These are phyloP conservation scores for Bipolaris victoriae DNA, from an alignment of 2,329 filamentous ascomycete species.

Conservation along the genomic window DNA sequence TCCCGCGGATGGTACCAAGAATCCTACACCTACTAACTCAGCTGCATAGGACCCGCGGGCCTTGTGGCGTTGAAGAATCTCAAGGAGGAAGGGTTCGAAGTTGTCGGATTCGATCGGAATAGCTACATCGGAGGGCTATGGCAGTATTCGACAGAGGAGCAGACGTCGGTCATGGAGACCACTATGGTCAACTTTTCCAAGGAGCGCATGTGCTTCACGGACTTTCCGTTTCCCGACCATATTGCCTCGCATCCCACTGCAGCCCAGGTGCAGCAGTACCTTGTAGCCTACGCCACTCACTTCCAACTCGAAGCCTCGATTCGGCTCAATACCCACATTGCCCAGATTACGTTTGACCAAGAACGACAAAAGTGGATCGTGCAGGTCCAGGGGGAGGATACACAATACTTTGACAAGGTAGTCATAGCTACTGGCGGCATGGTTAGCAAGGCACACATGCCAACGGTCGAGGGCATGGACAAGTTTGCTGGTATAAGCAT, in stretches of 20 bases:
- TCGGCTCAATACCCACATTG: slow-evolving; percentile 19
- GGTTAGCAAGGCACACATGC: slow-evolving; percentile 24
- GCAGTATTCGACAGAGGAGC: slow-evolving; percentile 29
- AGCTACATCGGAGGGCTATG: slow-evolving; percentile 31
- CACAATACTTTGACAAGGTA: slow-evolving; percentile 28
- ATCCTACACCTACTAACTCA: neutral
- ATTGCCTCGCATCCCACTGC: slow-evolving; percentile 26
- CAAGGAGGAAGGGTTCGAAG: slow-evolving; percentile 28
- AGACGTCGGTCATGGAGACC: slow-evolving; percentile 28
- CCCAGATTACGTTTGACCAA: slow-evolving; percentile 20
- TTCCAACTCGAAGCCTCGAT: slow-evolving; percentile 26
- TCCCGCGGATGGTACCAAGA: neutral
- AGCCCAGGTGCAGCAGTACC: slow-evolving; percentile 29
- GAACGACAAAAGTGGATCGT: slow-evolving; percentile 22
- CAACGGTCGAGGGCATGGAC: slow-evolving; percentile 23
- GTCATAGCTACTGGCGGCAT: slow-evolving; percentile 31
- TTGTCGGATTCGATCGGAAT: slow-evolving; percentile 29
- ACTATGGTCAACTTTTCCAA: slow-evolving; percentile 32
- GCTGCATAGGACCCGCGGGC: slow-evolving; percentile 16
- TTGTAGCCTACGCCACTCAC: slow-evolving; percentile 24
- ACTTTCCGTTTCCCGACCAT: slow-evolving; percentile 26
- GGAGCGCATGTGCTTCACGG: slow-evolving; percentile 32
- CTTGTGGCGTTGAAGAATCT: slow-evolving; percentile 29
- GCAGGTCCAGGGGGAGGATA: slow-evolving; percentile 4
- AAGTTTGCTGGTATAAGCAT: slow-evolving; percentile 22